These are phyloP conservation scores for Pilasporangium apinafurcum DNA, from an alignment of 352 stramenopile species.

Conservation along the genomic window DNA sequence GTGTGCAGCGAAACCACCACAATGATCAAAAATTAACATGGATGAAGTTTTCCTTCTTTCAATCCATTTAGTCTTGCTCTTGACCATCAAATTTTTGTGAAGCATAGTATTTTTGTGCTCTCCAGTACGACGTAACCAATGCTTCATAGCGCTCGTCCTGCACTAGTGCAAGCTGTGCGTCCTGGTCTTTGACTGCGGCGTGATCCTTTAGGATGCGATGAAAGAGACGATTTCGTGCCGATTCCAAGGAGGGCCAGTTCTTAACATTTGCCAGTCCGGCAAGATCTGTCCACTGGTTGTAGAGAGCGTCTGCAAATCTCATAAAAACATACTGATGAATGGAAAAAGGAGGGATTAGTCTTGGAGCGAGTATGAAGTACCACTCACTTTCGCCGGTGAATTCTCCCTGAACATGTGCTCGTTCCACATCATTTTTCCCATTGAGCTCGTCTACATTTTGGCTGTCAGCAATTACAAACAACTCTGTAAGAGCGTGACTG, in stretches of 20 bases:
- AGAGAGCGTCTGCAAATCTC: conserved; percentile 31
- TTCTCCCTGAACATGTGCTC: conserved; percentile 42
- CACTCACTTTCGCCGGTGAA: conserved; percentile 60
- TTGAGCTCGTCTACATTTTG: conserved; percentile 4
- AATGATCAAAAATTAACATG: no score
- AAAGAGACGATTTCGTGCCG: conserved; percentile 44
- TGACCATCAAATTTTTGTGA: background rate
- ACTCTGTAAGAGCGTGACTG: no score
- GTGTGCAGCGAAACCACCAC: conserved; percentile 49
- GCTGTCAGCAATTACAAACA: no score
- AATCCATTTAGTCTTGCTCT: conserved; percentile 7
- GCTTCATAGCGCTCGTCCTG: conserved; percentile 45
- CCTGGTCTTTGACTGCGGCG: conserved; percentile 25
- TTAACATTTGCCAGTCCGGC: conserved; percentile 25
- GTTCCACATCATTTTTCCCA: conserved; percentile 1
- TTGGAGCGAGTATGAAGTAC: no score
- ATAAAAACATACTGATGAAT: background rate
- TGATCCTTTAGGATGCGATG: conserved; percentile 76
- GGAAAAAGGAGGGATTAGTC: no score
- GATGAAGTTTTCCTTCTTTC: conserved; percentile 3
- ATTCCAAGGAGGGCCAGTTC: conserved; percentile 45
- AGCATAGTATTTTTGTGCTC: conserved; percentile 29
- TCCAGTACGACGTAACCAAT: conserved; percentile 31
- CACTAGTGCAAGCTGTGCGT: conserved; percentile 30
- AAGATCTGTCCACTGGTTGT: conserved; percentile 62